Percentiles rank a stretch among this genome's conserved stretches.
Evolutionary conservation across 140 eudicot species (phyloP).

Genomic region (Stevia rebaudiana): DNA sequence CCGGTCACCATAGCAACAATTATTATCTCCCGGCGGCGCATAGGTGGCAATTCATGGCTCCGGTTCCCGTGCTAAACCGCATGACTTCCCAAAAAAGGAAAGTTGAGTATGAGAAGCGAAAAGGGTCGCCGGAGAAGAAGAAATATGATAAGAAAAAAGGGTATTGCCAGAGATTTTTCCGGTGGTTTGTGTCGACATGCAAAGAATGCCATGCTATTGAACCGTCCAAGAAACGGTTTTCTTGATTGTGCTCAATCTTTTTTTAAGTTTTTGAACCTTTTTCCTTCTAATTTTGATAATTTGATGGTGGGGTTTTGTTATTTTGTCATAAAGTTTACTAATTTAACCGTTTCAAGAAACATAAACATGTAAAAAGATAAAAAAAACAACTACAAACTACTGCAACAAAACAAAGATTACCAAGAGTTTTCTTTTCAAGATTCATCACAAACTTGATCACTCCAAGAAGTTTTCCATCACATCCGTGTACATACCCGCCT

Average conservation of each 20-base stretch:
- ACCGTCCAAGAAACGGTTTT: constrained; percentile 27
- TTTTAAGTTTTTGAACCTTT: not conserved
- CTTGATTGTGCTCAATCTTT: constrained; percentile 2
- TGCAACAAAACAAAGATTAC: constrained; percentile 17
- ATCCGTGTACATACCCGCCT: constrained; percentile 68
- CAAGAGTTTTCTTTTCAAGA: constrained; percentile 30
- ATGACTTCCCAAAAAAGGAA: constrained; percentile 36
- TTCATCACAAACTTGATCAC: constrained; percentile 28
- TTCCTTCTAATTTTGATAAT: constrained; percentile 20
- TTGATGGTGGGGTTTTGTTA: constrained; percentile 19
- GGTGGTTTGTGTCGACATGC: constrained; percentile 53
- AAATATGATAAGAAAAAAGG: constrained; percentile 22
- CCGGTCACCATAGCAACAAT: constrained; percentile 18
- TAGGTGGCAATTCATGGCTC: constrained; percentile 65
- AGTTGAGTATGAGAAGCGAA: constrained; percentile 24
- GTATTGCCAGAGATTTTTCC: constrained; percentile 41
- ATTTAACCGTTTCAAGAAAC: not conserved
- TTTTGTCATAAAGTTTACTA: constrained; percentile 21
- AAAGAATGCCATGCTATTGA: constrained; percentile 73
- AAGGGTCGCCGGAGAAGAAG: constrained; percentile 24
- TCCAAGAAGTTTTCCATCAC: constrained; percentile 94
- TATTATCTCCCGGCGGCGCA: constrained; percentile 43
- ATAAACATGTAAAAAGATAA: constrained; percentile 16
- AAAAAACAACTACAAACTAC: constrained; percentile 14
- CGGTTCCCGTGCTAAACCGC: constrained; percentile 50